These are phyloP conservation scores for Dalbergia oliveri DNA, from an alignment of 306 rosid genomes.

Conservation along the genomic window DNA sequence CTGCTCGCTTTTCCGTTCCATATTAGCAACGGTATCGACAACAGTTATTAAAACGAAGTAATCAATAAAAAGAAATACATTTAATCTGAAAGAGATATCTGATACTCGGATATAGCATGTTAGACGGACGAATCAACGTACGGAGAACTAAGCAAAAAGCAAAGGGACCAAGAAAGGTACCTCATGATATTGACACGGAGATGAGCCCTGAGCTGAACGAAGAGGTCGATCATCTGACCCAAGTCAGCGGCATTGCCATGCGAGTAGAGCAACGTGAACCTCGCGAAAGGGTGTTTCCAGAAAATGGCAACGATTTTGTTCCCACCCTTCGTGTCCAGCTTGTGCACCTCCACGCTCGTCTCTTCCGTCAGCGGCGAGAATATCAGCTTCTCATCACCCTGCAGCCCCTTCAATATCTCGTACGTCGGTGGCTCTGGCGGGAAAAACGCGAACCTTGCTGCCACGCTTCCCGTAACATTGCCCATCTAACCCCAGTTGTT, in stretches of 20 bases:
- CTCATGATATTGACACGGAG: constrained; percentile 85
- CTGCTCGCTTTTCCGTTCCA: too few relatives aligned
- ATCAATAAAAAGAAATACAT: too few relatives aligned
- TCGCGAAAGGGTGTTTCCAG: constrained; percentile 72
- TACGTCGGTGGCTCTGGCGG: constrained; percentile 99
- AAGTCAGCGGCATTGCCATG: constrained; percentile 88
- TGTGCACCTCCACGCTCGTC: constrained; percentile 69
- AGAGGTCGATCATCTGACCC: constrained; percentile 87
- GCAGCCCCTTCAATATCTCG: constrained; percentile 44
- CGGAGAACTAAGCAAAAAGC: too few relatives aligned
- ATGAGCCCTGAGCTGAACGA: constrained; percentile 76
- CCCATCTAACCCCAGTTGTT: constrained; percentile 60
- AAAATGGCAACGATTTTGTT: constrained; percentile 69
- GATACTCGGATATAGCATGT: too few relatives aligned
- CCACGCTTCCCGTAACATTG: constrained; percentile 88
- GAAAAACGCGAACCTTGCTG: constrained; percentile 93
- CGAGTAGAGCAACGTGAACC: constrained; percentile 76
- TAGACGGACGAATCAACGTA: too few relatives aligned
- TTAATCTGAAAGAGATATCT: too few relatives aligned
- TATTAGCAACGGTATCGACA: too few relatives aligned
- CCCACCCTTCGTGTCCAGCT: constrained; percentile 72
- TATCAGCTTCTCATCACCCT: constrained; percentile 65
- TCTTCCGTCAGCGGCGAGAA: constrained; percentile 82
- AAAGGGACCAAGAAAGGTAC: constrained; percentile 29
- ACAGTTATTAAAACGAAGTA: too few relatives aligned